A percentile compares a stretch with the other conserved stretches of the same genome.
Conservation (phyloP, 768 basidiomycete species). For the Psilocybe cyanescens region DNA sequence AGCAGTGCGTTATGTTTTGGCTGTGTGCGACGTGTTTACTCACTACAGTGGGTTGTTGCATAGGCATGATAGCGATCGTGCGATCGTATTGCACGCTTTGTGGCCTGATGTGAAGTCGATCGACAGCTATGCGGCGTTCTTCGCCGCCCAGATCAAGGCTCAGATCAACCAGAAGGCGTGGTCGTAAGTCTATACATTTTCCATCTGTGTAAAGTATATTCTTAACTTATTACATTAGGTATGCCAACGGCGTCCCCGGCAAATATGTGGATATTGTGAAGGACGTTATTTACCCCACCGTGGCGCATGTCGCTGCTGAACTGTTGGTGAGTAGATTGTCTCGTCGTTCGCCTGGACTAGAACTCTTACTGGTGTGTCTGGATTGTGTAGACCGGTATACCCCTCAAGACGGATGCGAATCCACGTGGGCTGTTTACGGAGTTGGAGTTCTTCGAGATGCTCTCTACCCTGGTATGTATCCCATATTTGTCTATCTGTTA, state of each 20-base stretch:
- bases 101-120: constrained; percentile 38
- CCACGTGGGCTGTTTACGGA: constrained; percentile 48
- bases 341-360: too few species aligned
- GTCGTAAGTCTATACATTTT: not conserved
- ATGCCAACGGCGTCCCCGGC: constrained; percentile 30
- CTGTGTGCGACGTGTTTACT: too few species aligned
- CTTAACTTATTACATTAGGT: not conserved
- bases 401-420: constrained; percentile 48
- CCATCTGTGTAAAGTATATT: too few species aligned
- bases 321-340: constrained; percentile 10
- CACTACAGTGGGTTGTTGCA: too few species aligned
- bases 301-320: constrained; percentile 42
- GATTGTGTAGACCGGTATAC: constrained; percentile 40
- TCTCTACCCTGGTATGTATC: constrained; percentile 32
- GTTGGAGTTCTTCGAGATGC: constrained; percentile 51
- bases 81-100: constrained; percentile 34
- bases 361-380: not conserved
- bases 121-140: constrained; percentile 31
- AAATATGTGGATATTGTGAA: constrained; percentile 49
- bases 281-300: constrained; percentile 49
- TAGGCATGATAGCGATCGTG: constrained; percentile 37
- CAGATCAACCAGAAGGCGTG: constrained; percentile 35
- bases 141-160: constrained; percentile 27
- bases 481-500: too few species aligned
- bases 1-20: constrained; percentile 23